Percentiles rank a stretch among this genome's conserved stretches.
phyloP scores from a whole-genome alignment of 2,329 filamentous ascomycete genomes.

The Penicillium sp. region DNA sequence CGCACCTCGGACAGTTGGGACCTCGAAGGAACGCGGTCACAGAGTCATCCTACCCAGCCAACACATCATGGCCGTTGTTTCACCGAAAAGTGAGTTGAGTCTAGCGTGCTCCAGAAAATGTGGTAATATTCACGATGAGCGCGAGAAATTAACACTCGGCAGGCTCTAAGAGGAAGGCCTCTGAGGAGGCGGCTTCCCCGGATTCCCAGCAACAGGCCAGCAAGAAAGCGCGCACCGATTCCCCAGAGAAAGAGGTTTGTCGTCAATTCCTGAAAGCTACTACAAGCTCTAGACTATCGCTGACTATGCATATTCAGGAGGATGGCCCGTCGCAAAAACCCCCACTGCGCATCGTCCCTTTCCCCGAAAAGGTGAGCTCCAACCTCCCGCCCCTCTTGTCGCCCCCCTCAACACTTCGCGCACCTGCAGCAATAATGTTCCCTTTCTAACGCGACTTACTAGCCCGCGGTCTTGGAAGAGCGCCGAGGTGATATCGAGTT shows the following conservation, averaged over 20 bases:
- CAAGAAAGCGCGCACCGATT: slow-evolving; percentile 56
- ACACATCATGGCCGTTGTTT: slow-evolving; percentile 22
- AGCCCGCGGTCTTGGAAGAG: slow-evolving; percentile 92
- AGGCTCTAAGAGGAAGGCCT: slow-evolving; percentile 54
- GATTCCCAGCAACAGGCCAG: slow-evolving; percentile 45
- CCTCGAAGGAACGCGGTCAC: slow-evolving; percentile 8
- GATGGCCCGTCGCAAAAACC: slow-evolving; percentile 52
- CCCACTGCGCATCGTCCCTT: slow-evolving; percentile 70
- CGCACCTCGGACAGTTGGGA: slow-evolving; percentile 10
- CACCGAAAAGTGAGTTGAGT: slow-evolving; percentile 40
- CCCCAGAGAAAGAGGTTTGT: slow-evolving; percentile 45
- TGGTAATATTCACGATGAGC: too few relatives aligned
- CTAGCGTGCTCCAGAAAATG: neutral
- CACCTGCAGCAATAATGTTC: slow-evolving; percentile 18
- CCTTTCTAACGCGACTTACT: slow-evolving; percentile 17
- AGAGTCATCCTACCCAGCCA: neutral
- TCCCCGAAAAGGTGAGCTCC: slow-evolving; percentile 80
- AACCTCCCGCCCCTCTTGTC: neutral
- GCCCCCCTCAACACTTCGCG: slow-evolving; percentile 1
- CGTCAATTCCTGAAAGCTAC: neutral
- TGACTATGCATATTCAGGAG: slow-evolving; percentile 42
- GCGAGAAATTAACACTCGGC: neutral
- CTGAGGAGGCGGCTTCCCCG: slow-evolving; percentile 51
- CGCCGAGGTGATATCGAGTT: slow-evolving; percentile 94
- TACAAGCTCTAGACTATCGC: neutral